Percentiles rank a stretch among this genome's conserved stretches.
Conservation (phyloP, 257 asterid species). For the Dorcoceras hygrometricum region DNA sequence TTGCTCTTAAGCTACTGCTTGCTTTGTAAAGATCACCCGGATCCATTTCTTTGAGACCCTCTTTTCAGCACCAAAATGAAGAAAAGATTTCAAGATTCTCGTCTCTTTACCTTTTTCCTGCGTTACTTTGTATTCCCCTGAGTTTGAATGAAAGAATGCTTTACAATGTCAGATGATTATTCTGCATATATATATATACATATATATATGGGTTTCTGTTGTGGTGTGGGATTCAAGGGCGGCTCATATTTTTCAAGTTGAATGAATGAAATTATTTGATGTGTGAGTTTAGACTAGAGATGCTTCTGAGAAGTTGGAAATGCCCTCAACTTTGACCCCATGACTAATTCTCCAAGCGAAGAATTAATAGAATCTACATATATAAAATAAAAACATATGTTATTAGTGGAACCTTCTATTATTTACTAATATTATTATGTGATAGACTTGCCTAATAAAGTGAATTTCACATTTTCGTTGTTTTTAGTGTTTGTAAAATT, state of each 20-base stretch:
- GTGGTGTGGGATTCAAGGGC: not conserved
- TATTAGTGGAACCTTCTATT: not conserved
- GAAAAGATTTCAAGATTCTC: no score
- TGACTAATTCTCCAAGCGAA: not conserved
- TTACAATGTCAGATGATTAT: not conserved
- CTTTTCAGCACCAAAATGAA: not conserved
- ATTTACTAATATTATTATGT: no score
- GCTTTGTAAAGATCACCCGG: conserved; percentile 20
- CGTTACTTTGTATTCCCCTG: no score
- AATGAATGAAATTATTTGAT: not conserved
- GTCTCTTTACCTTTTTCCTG: not conserved
- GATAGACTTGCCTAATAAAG: no score
- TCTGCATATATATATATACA: not conserved
- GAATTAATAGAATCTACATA: not conserved
- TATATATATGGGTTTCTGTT: conserved; percentile 14
- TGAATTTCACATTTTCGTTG: no score
- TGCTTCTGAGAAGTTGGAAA: not conserved
- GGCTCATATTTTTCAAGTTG: conserved; percentile 6
- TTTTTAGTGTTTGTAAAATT: no score
- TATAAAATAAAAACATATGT: not conserved
- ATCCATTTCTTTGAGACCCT: conserved; percentile 21
- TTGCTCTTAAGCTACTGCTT: conserved; percentile 31
- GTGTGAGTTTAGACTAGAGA: not conserved
- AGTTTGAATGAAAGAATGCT: not conserved
- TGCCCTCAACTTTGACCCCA: conserved; percentile 1